These are phyloP conservation scores for Croton laevigatus DNA, from an alignment of 441 rosid species.

Conservation along the genomic window DNA sequence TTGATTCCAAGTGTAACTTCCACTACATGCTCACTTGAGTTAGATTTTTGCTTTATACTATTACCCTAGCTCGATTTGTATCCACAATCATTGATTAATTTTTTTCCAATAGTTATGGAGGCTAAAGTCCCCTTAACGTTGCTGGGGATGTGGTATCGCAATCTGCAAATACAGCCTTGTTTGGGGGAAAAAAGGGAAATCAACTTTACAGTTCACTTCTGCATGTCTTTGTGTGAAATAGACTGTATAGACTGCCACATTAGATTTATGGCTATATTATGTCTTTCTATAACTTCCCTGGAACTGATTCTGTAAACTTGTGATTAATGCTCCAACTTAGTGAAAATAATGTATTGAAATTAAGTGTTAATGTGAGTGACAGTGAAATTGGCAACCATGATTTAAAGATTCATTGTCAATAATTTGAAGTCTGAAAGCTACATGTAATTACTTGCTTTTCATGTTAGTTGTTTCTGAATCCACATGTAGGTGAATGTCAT, in stretches of 20 bases:
- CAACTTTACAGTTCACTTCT: not conserved
- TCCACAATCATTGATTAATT: not conserved
- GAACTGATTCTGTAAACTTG: not conserved
- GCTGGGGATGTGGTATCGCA: not conserved
- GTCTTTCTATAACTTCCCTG: not conserved
- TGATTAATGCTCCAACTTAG: not conserved
- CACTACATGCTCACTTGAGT: not conserved
- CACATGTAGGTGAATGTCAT: not conserved
- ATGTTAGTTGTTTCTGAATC: not conserved
- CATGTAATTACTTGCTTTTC: not conserved
- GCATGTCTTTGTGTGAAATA: not conserved
- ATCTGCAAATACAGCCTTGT: not conserved
- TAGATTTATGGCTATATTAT: not conserved
- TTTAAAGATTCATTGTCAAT: not conserved
- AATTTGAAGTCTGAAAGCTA: not conserved
- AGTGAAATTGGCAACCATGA: conserved; percentile 3
- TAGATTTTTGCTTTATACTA: no score
- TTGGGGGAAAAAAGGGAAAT: not conserved
- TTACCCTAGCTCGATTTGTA: not conserved
- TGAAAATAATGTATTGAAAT: no score
- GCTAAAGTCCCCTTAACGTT: not conserved
- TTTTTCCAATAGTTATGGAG: not conserved
- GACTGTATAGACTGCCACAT: no score
- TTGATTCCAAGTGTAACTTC: not conserved
- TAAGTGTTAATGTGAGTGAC: not conserved